These are phyloP conservation scores for Wilcoxina mikolae DNA, from an alignment of 495 filamentous ascomycete species.

Conservation along the genomic window DNA sequence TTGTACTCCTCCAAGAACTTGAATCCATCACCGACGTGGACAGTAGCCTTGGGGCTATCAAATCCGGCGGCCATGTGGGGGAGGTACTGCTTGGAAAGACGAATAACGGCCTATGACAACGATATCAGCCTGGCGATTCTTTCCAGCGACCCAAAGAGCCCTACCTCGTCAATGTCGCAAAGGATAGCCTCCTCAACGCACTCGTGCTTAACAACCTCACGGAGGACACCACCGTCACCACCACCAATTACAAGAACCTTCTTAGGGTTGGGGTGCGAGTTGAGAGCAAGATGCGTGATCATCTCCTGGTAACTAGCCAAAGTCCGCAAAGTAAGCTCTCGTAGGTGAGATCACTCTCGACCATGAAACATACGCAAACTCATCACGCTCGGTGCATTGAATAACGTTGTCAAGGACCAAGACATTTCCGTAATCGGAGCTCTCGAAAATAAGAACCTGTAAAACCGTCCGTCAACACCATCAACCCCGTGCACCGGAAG, in stretches of 20 bases:
- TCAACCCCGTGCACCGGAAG: neutral
- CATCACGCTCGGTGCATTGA: slow-evolving; percentile 93
- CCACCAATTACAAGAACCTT: slow-evolving; percentile 96
- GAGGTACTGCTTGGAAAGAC: slow-evolving; percentile 95
- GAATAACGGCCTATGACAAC: slow-evolving; percentile 65
- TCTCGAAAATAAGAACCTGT: slow-evolving; percentile 72
- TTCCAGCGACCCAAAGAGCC: neutral
- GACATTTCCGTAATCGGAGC: slow-evolving; percentile 86
- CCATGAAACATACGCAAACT: slow-evolving; percentile 56
- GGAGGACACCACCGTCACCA: slow-evolving; percentile 90
- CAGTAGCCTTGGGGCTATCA: slow-evolving; percentile 79
- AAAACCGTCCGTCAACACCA: neutral
- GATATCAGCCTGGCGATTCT: neutral
- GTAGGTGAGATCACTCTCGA: neutral
- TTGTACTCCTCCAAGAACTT: slow-evolving; percentile 86
- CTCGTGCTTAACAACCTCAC: slow-evolving; percentile 96
- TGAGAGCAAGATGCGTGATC: slow-evolving; percentile 98
- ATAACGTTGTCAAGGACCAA: slow-evolving; percentile 99
- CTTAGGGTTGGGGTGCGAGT: slow-evolving; percentile 94
- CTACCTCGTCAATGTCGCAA: slow-evolving; percentile 96
- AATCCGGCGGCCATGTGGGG: slow-evolving; percentile 87
- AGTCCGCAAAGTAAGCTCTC: neutral
- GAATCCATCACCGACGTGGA: slow-evolving; percentile 92
- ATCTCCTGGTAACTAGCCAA: slow-evolving; percentile 82
- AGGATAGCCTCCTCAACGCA: slow-evolving; percentile 60